Base-by-base conservation (phyloP, 2,329 filamentous ascomycete species). In the Cladosporium sp. region DNA sequence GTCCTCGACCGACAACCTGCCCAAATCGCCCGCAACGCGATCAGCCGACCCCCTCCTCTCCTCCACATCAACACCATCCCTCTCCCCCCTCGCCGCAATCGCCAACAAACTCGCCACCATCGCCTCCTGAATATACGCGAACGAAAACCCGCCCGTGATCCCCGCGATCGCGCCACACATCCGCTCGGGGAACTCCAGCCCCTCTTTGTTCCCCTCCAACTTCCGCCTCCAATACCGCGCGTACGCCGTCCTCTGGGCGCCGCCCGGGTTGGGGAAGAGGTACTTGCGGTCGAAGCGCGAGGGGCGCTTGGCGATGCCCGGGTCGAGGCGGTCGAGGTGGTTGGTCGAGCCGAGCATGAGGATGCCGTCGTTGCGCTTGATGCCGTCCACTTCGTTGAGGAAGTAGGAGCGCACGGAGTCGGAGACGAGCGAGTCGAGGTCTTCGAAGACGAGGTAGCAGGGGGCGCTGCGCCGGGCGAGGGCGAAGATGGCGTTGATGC, bases 361-460 rank as follows among this genome's bases (percentile, higher is more conserved):
- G 51, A 87, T 86, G 9, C 85, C 85, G 58, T 87, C 81, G 58
- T 88, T 88, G 57, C 75, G 78, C 59, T 81, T 79, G 9, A 88
- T 77, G 0, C 85, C 85, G 56, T 88, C 85, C 3, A 87, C 80
- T 66, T 87, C 83, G 63, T 87, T 88, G 44, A 87, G 73, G 68
- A 88, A 88, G 71, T 86, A 87, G 49, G 77, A 82, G 28, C 84
- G 75, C 11, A 84, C 80, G 2, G 63, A 58, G 50, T 83, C 78
- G 9, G 74, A 76, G 42, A 88, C 78, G 33, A 87, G 77, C 8
- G 79, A 82, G 64, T 88, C 85, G 4, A 88, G 75, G 57, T 88
- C 85, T 65, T 88, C 85, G 54, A 88, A 85, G 38, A 88, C 80
- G 3, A 88, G 76, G 56, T 86, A 79, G 69, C 84, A 87, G 0